Evolutionary conservation across 805 yeast species (phyloP).

Genomic region (Saturnispora diversa): DNA sequence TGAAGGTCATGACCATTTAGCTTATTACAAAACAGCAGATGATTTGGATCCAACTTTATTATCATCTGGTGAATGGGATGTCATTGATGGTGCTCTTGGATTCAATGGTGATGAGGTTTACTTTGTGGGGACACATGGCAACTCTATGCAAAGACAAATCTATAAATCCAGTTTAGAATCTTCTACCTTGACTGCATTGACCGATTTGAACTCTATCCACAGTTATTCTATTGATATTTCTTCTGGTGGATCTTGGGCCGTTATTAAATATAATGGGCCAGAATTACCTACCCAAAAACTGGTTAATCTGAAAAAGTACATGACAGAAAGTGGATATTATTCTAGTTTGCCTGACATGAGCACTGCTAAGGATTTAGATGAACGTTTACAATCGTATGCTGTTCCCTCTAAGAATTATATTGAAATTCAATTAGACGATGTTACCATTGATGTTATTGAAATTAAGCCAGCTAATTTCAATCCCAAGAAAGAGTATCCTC

Average conservation of each 20-base stretch:
- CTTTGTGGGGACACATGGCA: slow-evolving; percentile 49
- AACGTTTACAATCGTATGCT: slow-evolving; percentile 29
- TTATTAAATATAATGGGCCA: slow-evolving; percentile 42
- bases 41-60: slow-evolving; percentile 35
- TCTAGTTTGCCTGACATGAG: slow-evolving; percentile 15
- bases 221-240: slow-evolving; percentile 48
- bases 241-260: slow-evolving; percentile 45
- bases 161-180: slow-evolving; percentile 38
- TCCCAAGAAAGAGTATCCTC: slow-evolving; percentile 41
- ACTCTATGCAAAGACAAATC: slow-evolving; percentile 51
- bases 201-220: slow-evolving; percentile 32
- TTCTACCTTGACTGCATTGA: slow-evolving; percentile 20
- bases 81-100: slow-evolving; percentile 40
- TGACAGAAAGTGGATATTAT: slow-evolving; percentile 11
- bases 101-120: slow-evolving; percentile 45
- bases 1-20: slow-evolving; percentile 55
- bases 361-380: slow-evolving; percentile 12
- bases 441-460: slow-evolving; percentile 48
- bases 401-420: slow-evolving; percentile 43
- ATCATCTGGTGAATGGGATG: slow-evolving; percentile 45
- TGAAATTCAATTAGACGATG: slow-evolving; percentile 28
- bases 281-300: slow-evolving; percentile 39
- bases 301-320: slow-evolving; percentile 23
- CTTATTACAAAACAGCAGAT: slow-evolving; percentile 39
- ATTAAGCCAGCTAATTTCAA: slow-evolving; percentile 53